These are phyloP conservation scores for Yamadazyma paraphyllophila DNA, from an alignment of 805 yeast genomes.

Conservation along the genomic window DNA sequence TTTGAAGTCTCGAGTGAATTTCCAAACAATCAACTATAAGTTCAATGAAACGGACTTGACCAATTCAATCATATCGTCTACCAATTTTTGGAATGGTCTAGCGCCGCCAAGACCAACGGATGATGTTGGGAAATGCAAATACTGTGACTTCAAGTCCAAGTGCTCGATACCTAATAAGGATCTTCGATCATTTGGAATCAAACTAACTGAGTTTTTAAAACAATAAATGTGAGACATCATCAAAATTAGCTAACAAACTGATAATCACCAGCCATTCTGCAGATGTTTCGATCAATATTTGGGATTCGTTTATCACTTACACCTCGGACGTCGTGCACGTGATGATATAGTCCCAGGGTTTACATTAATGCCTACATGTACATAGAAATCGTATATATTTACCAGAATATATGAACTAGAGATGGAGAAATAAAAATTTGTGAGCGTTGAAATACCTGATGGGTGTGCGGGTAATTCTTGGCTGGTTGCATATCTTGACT, in stretches of 20 bases:
- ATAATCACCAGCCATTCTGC: constrained; percentile 25
- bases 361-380: not conserved
- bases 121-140: constrained; percentile 45
- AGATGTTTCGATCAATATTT: constrained; percentile 22
- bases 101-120: constrained; percentile 47
- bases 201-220: constrained; percentile 8
- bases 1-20: constrained; percentile 29
- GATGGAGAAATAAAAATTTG: not conserved
- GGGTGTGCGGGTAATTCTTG: not conserved
- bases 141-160: constrained; percentile 49
- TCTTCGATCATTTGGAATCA: constrained; percentile 9
- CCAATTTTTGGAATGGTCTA: constrained; percentile 59
- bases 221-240: constrained; percentile 22
- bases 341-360: constrained; percentile 29
- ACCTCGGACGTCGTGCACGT: constrained; percentile 33
- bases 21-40: constrained; percentile 38
- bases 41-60: constrained; percentile 34
- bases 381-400: not conserved
- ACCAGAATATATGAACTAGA: not conserved
- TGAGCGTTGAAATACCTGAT: too few relatives aligned
- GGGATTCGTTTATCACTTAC: constrained; percentile 45
- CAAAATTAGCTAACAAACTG: constrained; percentile 22
- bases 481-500: too few relatives aligned
- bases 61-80: constrained; percentile 28
- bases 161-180: constrained; percentile 23